Evolutionary conservation across 2,329 filamentous ascomycete genomes (phyloP), one percentile per base, ranked within the genome.

Genomic region (Colletotrichum orbiculare): DNA sequence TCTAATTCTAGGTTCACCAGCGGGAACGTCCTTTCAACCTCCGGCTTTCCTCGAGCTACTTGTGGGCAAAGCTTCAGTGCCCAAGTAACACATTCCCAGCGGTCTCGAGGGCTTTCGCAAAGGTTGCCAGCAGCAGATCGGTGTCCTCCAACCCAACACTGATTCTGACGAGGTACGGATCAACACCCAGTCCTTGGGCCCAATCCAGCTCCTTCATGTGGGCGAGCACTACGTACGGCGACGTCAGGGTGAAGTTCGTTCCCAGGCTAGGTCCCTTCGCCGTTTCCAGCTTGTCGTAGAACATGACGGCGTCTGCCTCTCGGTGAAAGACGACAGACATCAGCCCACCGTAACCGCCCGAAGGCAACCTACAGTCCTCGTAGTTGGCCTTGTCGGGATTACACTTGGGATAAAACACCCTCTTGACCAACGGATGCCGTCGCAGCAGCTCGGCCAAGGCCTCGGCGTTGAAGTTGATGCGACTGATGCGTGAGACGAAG

Each of bases 251-350:
- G 76, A 99, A 98, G 77, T 98, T 98, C 0, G 96, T 98, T 2
- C 96, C 96, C 54, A 99, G 81, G 77, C 94, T 97, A 0, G 96
- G 96, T 0, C 96, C 96, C 77, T 99, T 99, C 42, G 93, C 89
- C 2, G 93, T 95, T 66, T 96, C 89, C 13, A 99, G 81, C 11
- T 87, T 85, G 77, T 99, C 94, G 77, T 91, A 97, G 76, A 98
- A 97, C 1, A 87, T 85, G 56, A 93, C 81, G 0, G 95, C 92
- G 67, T 94, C 89, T 41, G 84, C 81, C 58, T 85, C 87, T 2
- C 82, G 83, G 70, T 92, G 81, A 73, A 98, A 97, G 0, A 90
- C 92, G 41, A 94, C 89, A 4, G 93, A 97, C 11, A 98, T 83
- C 1, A 99, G 82, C 5, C 94, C 94, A 9, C 96, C 95, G 73